Base-by-base conservation (phyloP, 306 rosid species). In the Lathyrus aphaca region DNA sequence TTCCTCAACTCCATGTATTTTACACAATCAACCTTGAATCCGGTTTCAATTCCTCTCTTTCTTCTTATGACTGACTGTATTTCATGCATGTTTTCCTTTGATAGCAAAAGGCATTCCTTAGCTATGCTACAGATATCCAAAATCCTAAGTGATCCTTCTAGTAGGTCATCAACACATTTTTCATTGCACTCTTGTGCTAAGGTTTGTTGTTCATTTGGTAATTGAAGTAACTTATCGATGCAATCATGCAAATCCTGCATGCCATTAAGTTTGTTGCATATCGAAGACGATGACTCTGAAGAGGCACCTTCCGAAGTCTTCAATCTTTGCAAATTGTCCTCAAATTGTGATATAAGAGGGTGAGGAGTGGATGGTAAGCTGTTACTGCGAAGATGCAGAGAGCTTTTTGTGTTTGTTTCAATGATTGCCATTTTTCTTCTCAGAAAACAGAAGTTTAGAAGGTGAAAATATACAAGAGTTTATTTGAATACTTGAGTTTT, bases 201-300 rank as follows among this genome's bases (percentile, higher is more conserved):
- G 39, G 39, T 7, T 35, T 7, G 39, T 35, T 35, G 78, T 38
- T 40, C 61, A 14, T 25, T 25, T 50, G 86, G 72, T 38, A 82
- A 66, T 38, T 70, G 72, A 64, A 82, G 78, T 73, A 82, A 66
- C 51, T 71, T 71, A 30, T 71, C 66, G 16, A 38, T 19, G 59
- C 4, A 65, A 1, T 66, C 81, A 38, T 82, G 76, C 70, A 82
- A 75, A 21, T 79, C 79, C 72, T 46, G 39, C 10, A 35, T 7
- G 10, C 3, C 39, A 35, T 35, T 35, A 7, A 35, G 39, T 35
- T 35, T 35, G 10, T 35, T 35, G 39, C 39, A 35, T 35, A 35
- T 7, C 3, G 0, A 35, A 7, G 39, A 7, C 1, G 39, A 35
- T 35, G 39, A 35, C 39, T 0, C 39, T 2, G 39, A 35, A 35